Base-by-base conservation (phyloP, 805 yeast species). In the Wickerhamiella dianesei region DNA sequence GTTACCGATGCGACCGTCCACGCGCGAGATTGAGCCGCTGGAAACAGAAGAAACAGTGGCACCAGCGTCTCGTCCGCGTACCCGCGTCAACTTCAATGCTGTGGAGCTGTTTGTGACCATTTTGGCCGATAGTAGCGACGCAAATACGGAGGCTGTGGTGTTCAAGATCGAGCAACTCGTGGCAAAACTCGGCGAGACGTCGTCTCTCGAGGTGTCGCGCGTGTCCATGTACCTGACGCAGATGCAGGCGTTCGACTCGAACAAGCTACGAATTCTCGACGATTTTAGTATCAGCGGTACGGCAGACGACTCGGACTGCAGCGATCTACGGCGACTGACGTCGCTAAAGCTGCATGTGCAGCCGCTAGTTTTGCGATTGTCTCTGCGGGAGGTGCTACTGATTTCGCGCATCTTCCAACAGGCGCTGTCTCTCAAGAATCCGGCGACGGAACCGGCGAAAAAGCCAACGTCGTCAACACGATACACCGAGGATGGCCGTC, bases 181-280 rank as follows among this genome's bases (percentile, higher is more conserved):
- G 41, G 59, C 84, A 2, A 73, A 89, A 0, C 76, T 81, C 49
- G 87, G 82, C 56, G 75, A 77, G 48, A 75, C 80, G 2, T 63
- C 74, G 0, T 73, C 89, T 0, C 59, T 87, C 4, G 76, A 83
- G 21, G 80, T 84, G 0, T 74, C 79, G 52, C 84, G 82, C 49
- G 76, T 87, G 45, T 96, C 97, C 2, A 77, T 92, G 80, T 92
- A 83, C 57, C 65, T 92, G 49, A 76, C 87, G 42, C 72, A 69
- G 20, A 87, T 92, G 94, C 73, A 80, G 53, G 59, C 74, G 3
- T 72, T 70, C 44, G 80, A 79, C n/a, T 72, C 73, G 9, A 72
- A 72, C 46, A 70, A 80, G 45, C 67, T 87, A 44, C 68, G 96
- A 46, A 73, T 92, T 22, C 70, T 92, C 49, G 96, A 92, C 62